phyloP scores from a whole-genome alignment of 164 flowering plant species.

The Piper longum region DNA sequence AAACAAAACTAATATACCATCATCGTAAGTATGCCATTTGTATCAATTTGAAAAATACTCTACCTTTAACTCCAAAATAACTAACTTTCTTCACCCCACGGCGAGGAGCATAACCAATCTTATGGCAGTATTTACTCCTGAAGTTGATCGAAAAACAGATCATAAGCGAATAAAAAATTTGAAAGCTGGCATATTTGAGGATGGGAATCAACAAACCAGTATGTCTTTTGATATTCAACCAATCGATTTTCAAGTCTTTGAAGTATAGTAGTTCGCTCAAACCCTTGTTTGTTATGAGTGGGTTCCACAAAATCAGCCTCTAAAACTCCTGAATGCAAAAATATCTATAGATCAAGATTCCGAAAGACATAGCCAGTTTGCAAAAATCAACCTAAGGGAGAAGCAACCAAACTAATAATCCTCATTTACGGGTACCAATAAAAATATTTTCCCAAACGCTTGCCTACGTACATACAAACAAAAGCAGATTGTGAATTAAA shows the following conservation, averaged over 20 bases:
- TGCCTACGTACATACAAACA: too few species aligned
- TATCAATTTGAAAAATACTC: conserved; percentile 19
- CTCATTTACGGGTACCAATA: not conserved
- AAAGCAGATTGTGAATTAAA: too few species aligned
- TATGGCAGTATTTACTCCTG: conserved; percentile 49
- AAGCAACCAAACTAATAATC: not conserved
- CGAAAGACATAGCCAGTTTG: not conserved
- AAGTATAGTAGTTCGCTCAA: conserved; percentile 89
- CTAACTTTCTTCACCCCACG: conserved; percentile 72
- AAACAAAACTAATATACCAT: conserved; percentile 10
- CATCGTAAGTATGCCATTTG: conserved; percentile 2
- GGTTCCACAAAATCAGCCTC: conserved; percentile 99
- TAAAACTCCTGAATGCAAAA: conserved; percentile 47
- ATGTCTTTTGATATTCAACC: conserved; percentile 55
- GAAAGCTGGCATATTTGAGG: not conserved
- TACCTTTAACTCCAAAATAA: conserved; percentile 18
- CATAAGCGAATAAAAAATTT: not conserved
- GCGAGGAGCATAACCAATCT: conserved; percentile 67
- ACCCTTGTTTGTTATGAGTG: conserved; percentile 97
- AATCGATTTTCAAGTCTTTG: conserved; percentile 63
- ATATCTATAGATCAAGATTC: too few species aligned
- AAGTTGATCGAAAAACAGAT: not conserved
- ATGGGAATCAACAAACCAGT: conserved; percentile 43
- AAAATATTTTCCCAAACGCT: too few species aligned
- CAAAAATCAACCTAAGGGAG: not conserved